phyloP scores from a whole-genome alignment of 116 monocot species.

The Iris pallida region DNA sequence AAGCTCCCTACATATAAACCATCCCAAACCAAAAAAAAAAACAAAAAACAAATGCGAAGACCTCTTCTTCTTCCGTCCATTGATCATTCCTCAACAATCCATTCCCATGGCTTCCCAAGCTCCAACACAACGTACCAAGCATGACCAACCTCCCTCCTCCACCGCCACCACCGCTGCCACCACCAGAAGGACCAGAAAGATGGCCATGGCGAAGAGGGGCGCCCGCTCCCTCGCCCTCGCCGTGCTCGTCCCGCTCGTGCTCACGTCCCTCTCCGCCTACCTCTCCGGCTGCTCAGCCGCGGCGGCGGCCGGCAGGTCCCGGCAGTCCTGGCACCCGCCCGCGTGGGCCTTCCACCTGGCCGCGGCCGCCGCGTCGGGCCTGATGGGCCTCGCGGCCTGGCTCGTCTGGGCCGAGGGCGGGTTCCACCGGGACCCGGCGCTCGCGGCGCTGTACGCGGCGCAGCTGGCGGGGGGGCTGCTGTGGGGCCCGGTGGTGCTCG shows the following conservation, averaged over 20 bases:
- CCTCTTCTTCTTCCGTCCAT: background rate
- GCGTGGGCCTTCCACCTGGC: constrained; percentile 38
- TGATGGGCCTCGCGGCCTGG: constrained; percentile 68
- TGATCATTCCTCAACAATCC: background rate
- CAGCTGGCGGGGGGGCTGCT: constrained; percentile 31
- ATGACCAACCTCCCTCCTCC: constrained; percentile 7
- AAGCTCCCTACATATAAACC: constrained; percentile 8
- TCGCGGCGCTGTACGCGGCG: constrained; percentile 30
- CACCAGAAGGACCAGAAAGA: constrained; percentile 18
- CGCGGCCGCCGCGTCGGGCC: constrained; percentile 24
- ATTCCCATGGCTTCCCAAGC: constrained; percentile 28
- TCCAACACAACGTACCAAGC: constrained; percentile 31
- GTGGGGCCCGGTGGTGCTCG: constrained; percentile 56
- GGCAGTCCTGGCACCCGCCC: constrained; percentile 43
- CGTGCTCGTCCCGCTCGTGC: constrained; percentile 27
- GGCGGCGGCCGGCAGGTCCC: too few relatives aligned
- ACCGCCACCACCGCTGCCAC: background rate
- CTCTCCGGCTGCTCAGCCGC: constrained; percentile 4
- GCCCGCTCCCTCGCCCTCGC: constrained; percentile 51
- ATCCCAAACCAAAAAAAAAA: too few relatives aligned
- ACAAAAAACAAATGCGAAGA: background rate
- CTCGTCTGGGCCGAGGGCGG: constrained; percentile 83
- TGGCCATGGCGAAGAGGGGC: constrained; percentile 40
- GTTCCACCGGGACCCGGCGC: constrained; percentile 36
- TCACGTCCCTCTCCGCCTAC: constrained; percentile 17